Evolutionary conservation across 495 filamentous ascomycete species (phyloP).

Genomic region (Aspergillus mulundensis): DNA sequence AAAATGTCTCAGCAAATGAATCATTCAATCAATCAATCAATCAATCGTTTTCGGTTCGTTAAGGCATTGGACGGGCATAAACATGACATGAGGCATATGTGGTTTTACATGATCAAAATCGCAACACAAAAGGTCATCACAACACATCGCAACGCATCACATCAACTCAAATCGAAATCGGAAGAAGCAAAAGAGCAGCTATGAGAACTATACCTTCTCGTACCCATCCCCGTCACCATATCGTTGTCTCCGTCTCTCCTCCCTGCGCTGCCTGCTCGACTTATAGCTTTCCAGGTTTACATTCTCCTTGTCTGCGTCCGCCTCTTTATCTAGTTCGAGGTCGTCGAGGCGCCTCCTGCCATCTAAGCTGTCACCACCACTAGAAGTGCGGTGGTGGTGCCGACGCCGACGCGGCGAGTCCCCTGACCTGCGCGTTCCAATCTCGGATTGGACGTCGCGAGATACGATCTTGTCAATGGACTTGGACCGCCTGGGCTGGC

Average conservation of each 20-base stretch:
- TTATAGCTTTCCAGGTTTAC: constrained; percentile 34
- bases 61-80: constrained; percentile 17
- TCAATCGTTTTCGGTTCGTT: constrained; percentile 6
- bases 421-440: constrained; percentile 25
- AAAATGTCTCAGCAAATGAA: constrained; percentile 37
- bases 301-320: constrained; percentile 23
- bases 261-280: constrained; percentile 34
- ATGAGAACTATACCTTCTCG: constrained; percentile 46
- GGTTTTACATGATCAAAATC: constrained; percentile 21
- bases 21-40: constrained; percentile 15
- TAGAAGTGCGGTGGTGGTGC: constrained; percentile 35
- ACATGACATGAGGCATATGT: constrained; percentile 19
- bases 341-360: constrained; percentile 9
- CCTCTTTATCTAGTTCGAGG: background rate
- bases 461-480: constrained; percentile 27
- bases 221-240: constrained; percentile 36
- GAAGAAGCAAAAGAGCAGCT: constrained; percentile 26
- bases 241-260: constrained; percentile 37
- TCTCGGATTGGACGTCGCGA: constrained; percentile 39
- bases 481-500: constrained; percentile 25
- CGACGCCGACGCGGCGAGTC: constrained; percentile 32
- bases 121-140: background rate
- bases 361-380: constrained; percentile 25
- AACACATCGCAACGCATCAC: background rate
- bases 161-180: background rate